Evolutionary conservation across 2,329 filamentous ascomycete species (phyloP).

Genomic region (Orbilia brochopaga): DNA sequence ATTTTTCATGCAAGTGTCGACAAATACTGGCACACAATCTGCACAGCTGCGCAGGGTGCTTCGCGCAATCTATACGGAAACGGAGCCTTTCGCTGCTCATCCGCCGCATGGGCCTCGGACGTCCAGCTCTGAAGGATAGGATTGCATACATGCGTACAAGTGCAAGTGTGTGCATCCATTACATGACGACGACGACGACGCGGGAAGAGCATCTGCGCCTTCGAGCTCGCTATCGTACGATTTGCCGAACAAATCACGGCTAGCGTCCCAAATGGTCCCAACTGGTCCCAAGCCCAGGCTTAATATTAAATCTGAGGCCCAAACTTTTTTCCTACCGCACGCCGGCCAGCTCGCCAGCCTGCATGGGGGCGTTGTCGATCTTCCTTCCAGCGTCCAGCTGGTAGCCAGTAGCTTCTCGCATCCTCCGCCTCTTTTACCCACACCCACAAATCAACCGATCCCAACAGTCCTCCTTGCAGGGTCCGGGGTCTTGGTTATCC

Average conservation of each 20-base stretch:
- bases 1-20: slow-evolving; percentile 21
- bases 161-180: too few species aligned
- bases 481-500: slow-evolving; percentile 50
- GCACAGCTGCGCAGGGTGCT: slow-evolving; percentile 23
- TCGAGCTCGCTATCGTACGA: slow-evolving; percentile 23
- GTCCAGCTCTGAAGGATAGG: too few species aligned
- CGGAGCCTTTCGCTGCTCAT: slow-evolving; percentile 20
- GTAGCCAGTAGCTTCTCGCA: slow-evolving; percentile 42
- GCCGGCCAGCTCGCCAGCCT: slow-evolving; percentile 7
- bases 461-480: slow-evolving; percentile 50
- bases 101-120: slow-evolving; percentile 49
- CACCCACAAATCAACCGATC: slow-evolving; percentile 34
- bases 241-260: slow-evolving; percentile 14
- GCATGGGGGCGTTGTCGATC: slow-evolving; percentile 47
- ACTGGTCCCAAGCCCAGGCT: not conserved
- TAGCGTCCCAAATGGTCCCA: not conserved
- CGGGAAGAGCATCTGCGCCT: slow-evolving; percentile 2
- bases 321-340: slow-evolving; percentile 13
- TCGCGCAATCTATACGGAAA: slow-evolving; percentile 33
- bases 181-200: slow-evolving; percentile 12
- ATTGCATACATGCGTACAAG: too few species aligned
- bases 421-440: slow-evolving; percentile 37
- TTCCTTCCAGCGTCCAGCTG: slow-evolving; percentile 27
- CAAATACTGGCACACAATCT: slow-evolving; percentile 8
- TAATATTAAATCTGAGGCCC: slow-evolving; percentile 7